phyloP scores from a whole-genome alignment of 306 rosid genomes.

The Myrica gale region DNA sequence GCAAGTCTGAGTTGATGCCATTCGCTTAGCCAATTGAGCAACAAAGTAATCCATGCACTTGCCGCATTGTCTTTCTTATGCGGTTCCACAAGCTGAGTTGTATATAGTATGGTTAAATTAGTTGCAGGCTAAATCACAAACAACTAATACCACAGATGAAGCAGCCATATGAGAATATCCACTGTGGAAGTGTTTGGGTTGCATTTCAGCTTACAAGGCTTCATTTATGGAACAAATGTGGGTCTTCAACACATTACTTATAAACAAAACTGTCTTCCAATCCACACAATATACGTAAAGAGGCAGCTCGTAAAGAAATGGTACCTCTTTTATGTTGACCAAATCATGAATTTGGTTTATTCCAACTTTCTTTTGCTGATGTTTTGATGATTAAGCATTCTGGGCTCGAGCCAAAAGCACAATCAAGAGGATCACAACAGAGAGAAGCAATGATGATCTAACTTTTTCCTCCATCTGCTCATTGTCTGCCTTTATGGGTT shows the following conservation, averaged over 20 bases:
- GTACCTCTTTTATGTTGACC: background rate
- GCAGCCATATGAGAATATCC: background rate
- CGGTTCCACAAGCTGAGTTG: too few relatives aligned
- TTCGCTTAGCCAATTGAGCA: too few relatives aligned
- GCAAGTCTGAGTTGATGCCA: too few relatives aligned
- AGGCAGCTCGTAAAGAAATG: background rate
- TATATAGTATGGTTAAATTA: too few relatives aligned
- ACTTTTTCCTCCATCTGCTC: conserved; percentile 45
- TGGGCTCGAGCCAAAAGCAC: conserved; percentile 46
- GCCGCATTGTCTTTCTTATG: too few relatives aligned
- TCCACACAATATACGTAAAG: background rate
- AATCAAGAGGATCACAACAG: conserved; percentile 48
- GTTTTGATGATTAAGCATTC: conserved; percentile 10
- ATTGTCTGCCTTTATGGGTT: conserved; percentile 14
- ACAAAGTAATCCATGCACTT: too few relatives aligned
- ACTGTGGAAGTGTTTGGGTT: background rate
- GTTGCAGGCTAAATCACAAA: too few relatives aligned
- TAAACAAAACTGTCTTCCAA: background rate
- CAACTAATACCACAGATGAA: too few relatives aligned
- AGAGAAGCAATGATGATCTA: conserved; percentile 52
- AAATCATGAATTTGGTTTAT: background rate
- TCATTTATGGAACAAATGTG: background rate
- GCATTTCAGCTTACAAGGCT: background rate
- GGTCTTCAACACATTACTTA: background rate
- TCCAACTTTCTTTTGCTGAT: background rate